phyloP scores from a whole-genome alignment of 2,329 filamentous ascomycete genomes.

The Diaporthe ampelina region DNA sequence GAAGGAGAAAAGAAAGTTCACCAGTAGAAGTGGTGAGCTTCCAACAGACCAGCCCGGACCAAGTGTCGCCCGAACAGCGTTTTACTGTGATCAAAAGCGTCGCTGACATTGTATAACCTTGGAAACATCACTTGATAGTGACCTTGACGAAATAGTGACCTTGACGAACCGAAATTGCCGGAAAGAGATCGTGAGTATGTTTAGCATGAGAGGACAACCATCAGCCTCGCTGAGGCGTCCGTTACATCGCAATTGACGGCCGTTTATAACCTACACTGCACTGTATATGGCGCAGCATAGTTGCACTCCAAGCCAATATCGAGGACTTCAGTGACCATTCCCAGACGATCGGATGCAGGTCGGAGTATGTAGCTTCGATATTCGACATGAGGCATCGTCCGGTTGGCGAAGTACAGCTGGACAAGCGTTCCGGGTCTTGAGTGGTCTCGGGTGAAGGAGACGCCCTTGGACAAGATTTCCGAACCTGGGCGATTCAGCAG shows the following conservation, averaged over 20 bases:
- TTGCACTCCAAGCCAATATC: background rate
- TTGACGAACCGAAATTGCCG: background rate
- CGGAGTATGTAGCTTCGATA: background rate
- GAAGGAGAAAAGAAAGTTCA: background rate
- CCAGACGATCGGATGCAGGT: background rate
- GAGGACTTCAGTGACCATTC: no score
- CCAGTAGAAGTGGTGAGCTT: no score
- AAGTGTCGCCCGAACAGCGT: accelerated
- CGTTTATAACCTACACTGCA: background rate
- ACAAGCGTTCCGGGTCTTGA: no score
- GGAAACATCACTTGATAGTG: no score
- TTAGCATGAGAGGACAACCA: no score
- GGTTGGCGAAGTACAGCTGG: background rate
- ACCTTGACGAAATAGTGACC: background rate
- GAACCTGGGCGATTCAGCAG: background rate
- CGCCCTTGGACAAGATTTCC: background rate
- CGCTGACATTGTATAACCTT: background rate
- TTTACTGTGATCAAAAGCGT: no score
- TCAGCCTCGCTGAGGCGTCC: background rate
- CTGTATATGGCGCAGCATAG: background rate
- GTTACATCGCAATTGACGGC: background rate
- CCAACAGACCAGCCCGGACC: no score
- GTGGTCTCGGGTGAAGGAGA: no score
- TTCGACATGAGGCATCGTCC: background rate
- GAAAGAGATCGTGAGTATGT: background rate